Conservation (phyloP, 495 filamentous ascomycete genomes). For the Cryomyces minteri region DNA sequence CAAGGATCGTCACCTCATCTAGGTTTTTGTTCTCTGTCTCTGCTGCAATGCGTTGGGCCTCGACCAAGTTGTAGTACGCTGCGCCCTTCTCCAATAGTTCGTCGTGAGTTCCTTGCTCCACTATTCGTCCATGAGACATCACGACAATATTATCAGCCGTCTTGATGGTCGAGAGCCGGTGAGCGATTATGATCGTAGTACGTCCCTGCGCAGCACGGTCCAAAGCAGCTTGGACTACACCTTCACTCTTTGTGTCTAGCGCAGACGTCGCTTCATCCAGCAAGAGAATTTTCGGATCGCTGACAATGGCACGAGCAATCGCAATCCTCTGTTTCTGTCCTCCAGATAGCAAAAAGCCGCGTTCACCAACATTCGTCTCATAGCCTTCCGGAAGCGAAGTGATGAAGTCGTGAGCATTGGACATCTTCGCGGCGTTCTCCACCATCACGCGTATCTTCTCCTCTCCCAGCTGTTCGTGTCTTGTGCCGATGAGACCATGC, state of each 20-base stretch:
- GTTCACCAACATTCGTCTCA: slow-evolving; percentile 87
- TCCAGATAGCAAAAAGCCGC: slow-evolving; percentile 79
- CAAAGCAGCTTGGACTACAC: slow-evolving; percentile 82
- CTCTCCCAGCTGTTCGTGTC: slow-evolving; percentile 42
- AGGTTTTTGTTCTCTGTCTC: slow-evolving; percentile 29
- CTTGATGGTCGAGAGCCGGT: slow-evolving; percentile 86
- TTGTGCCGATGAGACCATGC: slow-evolving; percentile 76
- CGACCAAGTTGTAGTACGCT: slow-evolving; percentile 61
- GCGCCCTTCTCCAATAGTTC: slow-evolving; percentile 38
- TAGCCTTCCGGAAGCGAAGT: slow-evolving; percentile 70
- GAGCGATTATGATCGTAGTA: slow-evolving; percentile 92
- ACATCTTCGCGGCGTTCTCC: slow-evolving; percentile 66
- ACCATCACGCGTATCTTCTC: slow-evolving; percentile 53
- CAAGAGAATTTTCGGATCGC: slow-evolving; percentile 85
- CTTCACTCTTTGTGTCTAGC: slow-evolving; percentile 90
- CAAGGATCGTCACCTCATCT: slow-evolving; percentile 21
- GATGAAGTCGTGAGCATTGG: slow-evolving; percentile 90
- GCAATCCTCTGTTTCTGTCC: slow-evolving; percentile 93
- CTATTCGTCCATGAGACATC: slow-evolving; percentile 63
- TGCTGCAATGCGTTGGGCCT: slow-evolving; percentile 59
- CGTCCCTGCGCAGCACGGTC: slow-evolving; percentile 76
- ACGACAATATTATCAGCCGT: slow-evolving; percentile 91
- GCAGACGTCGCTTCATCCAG: slow-evolving; percentile 91
- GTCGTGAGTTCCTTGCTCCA: slow-evolving; percentile 79
- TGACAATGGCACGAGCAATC: slow-evolving; percentile 77